Evolutionary conservation across 208 protist species (phyloP).

Genomic region (Porcisia deanei): DNA sequence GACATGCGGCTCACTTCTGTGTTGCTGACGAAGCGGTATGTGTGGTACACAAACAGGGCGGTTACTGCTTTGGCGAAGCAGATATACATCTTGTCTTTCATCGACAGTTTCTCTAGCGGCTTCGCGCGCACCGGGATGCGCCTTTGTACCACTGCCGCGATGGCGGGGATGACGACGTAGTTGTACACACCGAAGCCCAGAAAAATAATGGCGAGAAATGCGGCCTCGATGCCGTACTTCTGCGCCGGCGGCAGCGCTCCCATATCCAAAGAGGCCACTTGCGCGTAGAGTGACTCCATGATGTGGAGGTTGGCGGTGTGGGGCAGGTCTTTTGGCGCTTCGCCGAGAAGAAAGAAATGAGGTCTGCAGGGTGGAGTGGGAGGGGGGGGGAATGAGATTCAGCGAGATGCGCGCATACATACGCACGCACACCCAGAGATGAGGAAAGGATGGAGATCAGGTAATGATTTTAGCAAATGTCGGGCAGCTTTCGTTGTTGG

Average conservation of each 20-base stretch:
- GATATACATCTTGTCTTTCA: conserved; percentile 65
- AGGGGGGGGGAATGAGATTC: background rate
- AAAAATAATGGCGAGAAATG: conserved; percentile 49
- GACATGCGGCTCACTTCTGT: conserved; percentile 51
- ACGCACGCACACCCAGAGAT: background rate
- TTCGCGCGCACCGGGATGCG: conserved; percentile 47
- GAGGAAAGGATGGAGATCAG: background rate
- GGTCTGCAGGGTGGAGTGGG: background rate
- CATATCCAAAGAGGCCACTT: conserved; percentile 9
- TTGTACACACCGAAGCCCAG: conserved; percentile 71
- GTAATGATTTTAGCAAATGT: background rate
- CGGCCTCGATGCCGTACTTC: conserved; percentile 25
- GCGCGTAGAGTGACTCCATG: conserved; percentile 6
- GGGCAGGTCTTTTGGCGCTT: too few relatives aligned
- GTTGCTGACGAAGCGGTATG: conserved; percentile 47
- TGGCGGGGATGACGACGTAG: conserved; percentile 45
- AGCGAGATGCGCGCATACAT: background rate
- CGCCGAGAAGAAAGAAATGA: too few relatives aligned
- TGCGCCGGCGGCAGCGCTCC: conserved; percentile 17
- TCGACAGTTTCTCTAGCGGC: conserved; percentile 44
- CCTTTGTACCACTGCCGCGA: conserved; percentile 32
- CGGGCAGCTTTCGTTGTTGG: background rate
- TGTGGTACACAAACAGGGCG: conserved; percentile 69
- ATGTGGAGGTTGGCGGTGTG: background rate
- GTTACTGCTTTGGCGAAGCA: conserved; percentile 55